These are phyloP conservation scores for Lachnellula arida DNA, from an alignment of 2,329 filamentous ascomycete genomes.

Conservation along the genomic window DNA sequence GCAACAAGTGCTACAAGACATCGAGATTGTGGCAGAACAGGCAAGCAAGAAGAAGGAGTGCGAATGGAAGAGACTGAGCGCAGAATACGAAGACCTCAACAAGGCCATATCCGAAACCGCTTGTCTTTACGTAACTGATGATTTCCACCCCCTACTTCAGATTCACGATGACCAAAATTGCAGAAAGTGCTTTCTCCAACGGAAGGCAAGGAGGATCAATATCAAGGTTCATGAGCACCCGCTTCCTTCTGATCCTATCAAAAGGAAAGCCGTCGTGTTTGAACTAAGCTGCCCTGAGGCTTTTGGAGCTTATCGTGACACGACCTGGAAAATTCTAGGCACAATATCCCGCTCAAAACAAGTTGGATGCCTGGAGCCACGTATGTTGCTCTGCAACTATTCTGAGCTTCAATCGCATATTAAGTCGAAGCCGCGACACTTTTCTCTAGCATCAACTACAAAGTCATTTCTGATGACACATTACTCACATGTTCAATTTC, in stretches of 20 bases:
- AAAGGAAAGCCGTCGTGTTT: conserved; percentile 45
- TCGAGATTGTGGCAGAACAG: no score
- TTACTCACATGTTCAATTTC: no score
- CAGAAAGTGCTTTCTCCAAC: no score
- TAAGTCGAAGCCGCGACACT: conserved; percentile 2
- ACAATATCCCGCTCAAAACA: conserved; percentile 31
- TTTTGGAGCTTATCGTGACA: conserved; percentile 46
- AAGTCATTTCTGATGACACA: conserved; percentile 33
- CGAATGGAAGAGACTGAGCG: conserved; percentile 30
- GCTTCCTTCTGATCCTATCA: conserved; percentile 36
- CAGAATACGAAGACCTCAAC: no score
- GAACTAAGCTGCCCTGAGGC: conserved; percentile 44
- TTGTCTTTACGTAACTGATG: no score
- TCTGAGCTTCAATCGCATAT: conserved; percentile 6
- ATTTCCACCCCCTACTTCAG: no score
- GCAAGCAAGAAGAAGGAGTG: conserved; percentile 34
- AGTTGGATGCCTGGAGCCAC: neutral
- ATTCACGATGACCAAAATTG: neutral
- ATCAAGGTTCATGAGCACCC: no score
- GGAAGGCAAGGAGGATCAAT: no score
- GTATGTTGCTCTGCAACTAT: conserved; percentile 16
- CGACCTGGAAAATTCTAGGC: conserved; percentile 45
- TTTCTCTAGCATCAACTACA: conserved; percentile 31
- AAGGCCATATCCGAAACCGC: no score
- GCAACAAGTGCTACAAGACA: conserved; percentile 29